Base-by-base conservation (phyloP, 768 basidiomycete species). In the Lyophyllum shimeji region DNA sequence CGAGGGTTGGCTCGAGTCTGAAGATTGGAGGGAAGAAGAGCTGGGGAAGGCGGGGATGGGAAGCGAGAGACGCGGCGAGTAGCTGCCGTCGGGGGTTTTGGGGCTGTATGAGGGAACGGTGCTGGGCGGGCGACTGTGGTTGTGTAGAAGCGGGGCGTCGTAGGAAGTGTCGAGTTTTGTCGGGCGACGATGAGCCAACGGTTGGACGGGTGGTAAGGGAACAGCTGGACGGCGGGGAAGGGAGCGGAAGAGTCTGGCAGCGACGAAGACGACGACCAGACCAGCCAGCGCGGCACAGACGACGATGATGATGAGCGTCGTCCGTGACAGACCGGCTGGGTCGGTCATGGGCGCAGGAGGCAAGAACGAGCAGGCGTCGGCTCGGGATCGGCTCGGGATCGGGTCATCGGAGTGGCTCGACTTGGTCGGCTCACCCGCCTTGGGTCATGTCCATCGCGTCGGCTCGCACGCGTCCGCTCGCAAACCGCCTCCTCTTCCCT, bases 401-500 rank as follows among this genome's bases (percentile, higher is more conserved):
- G n/a, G n/a, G n/a, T n/a, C n/a, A n/a, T n/a, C n/a, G n/a, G n/a
- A n/a, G n/a, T n/a, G n/a, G n/a, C n/a, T n/a, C n/a, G n/a, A n/a
- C n/a, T n/a, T n/a, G 43, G 2, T 17, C 25, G 21, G 23, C 7
- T 13, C 44, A 23, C 24, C 44, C 21, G 18, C 25, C 25, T 23
- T 46, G 39, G 52, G 21, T 25, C 56, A 52, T 53, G 54, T 66
- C 68, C 53, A 68, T 67, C 55, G 65, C 67, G 43, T 69, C 65
- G 54, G 69, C 65, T 57, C 69, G 64, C 61, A 58, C 60, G 54
- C 63, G 53, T 51, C 63, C 51, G 55, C 76, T 84, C 25, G 72
- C 82, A 0, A 72, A 74, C 51, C 85, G 89, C 17, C 81, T 90
- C 11, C 80, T 90, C 47, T 89, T 90, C 65, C 87, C 85, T 7